Conservation (phyloP, 192 early-diverging fungal genomes). For the Diversispora eburnea region DNA sequence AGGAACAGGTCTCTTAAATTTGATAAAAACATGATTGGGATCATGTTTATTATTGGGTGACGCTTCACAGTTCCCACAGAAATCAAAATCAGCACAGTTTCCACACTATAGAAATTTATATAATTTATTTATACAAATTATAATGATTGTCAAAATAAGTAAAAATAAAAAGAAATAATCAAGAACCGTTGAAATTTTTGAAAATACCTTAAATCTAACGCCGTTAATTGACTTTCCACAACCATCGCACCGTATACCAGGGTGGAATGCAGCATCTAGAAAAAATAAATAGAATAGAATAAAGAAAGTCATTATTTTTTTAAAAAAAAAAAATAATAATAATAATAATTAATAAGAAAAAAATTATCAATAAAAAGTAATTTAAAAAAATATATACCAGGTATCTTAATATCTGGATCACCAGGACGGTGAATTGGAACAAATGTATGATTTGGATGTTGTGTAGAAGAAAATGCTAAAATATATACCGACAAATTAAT, state of each 20-base stretch:
- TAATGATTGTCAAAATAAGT: neutral
- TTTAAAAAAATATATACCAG: constrained; percentile 13
- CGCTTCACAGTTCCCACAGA: constrained; percentile 59
- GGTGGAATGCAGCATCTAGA: constrained; percentile 31
- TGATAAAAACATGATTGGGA: constrained; percentile 45
- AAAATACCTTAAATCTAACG: constrained; percentile 48
- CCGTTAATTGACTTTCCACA: constrained; percentile 44
- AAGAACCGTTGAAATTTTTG: neutral
- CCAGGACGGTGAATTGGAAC: constrained; percentile 34
- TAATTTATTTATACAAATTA: neutral
- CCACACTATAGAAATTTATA: constrained; percentile 40
- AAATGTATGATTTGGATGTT: constrained; percentile 47
- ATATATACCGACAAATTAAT: neutral
- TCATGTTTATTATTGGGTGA: constrained; percentile 37
- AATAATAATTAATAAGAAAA: neutral
- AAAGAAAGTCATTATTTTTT: neutral
- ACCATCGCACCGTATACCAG: constrained; percentile 46
- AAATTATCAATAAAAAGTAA: constrained; percentile 1
- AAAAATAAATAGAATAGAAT: neutral
- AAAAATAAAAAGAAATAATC: neutral
- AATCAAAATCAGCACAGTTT: constrained; percentile 59
- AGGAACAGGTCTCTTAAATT: constrained; percentile 41
- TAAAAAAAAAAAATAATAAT: neutral
- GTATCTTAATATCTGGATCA: constrained; percentile 31
- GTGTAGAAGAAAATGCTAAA: constrained; percentile 33